Conservation (phyloP, 2,329 filamentous ascomycete genomes). For the Diaporthe citriasiana region DNA sequence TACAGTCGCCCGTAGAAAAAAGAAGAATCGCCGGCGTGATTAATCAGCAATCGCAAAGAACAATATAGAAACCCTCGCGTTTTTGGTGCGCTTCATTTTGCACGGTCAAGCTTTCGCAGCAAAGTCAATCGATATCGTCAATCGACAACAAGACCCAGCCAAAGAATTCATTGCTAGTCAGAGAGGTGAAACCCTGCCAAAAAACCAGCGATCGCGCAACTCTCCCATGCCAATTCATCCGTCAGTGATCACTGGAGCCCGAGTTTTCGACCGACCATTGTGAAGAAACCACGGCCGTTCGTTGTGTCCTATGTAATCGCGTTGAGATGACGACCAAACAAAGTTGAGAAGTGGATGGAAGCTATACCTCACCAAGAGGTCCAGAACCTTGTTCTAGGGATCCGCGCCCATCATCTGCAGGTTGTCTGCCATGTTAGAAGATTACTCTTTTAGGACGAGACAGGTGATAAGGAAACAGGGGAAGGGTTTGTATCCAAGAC, state of each 20-base stretch:
- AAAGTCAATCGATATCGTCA: neutral
- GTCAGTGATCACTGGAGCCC: slow-evolving; percentile 30
- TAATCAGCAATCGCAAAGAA: slow-evolving; percentile 15
- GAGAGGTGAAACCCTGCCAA: neutral
- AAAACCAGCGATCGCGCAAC: neutral
- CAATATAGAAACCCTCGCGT: neutral
- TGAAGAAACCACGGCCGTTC: slow-evolving; percentile 35
- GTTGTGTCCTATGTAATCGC: slow-evolving; percentile 32
- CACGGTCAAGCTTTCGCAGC: neutral
- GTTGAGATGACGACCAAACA: slow-evolving; percentile 31
- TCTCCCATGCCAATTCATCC: neutral
- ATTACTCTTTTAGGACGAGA: neutral
- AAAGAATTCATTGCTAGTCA: slow-evolving; percentile 7
- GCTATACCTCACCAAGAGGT: slow-evolving; percentile 37
- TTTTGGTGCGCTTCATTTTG: neutral
- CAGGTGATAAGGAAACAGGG: neutral
- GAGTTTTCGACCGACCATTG: slow-evolving; percentile 37
- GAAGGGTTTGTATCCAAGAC: slow-evolving; percentile 29
- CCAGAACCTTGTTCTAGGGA: slow-evolving; percentile 21
- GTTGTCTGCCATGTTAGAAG: slow-evolving; percentile 16
- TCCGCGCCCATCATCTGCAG: slow-evolving; percentile 6
- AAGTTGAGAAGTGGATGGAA: slow-evolving; percentile 12
- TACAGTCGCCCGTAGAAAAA: slow-evolving; percentile 9
- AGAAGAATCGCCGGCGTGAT: neutral
- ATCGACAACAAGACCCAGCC: neutral